phyloP scores from a whole-genome alignment of 1,284 basidiomycete species.

The Coniferiporia weirii region DNA sequence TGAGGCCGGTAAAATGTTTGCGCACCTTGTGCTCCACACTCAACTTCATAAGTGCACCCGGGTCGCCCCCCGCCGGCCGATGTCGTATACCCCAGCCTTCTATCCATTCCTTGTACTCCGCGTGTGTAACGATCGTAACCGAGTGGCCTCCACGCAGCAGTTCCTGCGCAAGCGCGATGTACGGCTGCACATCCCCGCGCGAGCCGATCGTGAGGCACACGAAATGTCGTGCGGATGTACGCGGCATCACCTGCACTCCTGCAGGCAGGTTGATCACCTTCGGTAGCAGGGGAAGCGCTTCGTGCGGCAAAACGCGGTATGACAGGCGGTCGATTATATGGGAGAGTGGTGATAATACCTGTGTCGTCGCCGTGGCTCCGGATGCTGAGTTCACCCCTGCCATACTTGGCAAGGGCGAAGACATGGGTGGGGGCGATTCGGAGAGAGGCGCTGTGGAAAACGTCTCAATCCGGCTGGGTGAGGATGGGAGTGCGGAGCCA shows the following conservation, averaged over 20 bases:
- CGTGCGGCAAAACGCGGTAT: background rate
- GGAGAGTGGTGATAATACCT: slow-evolving; percentile 18
- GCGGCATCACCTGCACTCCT: slow-evolving; percentile 25
- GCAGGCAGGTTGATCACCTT: slow-evolving; percentile 46
- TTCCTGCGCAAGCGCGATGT: slow-evolving; percentile 42
- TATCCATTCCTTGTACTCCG: slow-evolving; percentile 57
- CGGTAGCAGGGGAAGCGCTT: slow-evolving; percentile 31
- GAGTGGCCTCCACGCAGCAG: slow-evolving; percentile 49
- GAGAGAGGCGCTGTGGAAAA: background rate
- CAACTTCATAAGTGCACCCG: slow-evolving; percentile 62
- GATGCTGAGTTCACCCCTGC: slow-evolving; percentile 30
- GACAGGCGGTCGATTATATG: slow-evolving; percentile 10
- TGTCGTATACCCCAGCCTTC: slow-evolving; percentile 65
- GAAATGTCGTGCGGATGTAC: slow-evolving; percentile 34
- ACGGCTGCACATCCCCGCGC: slow-evolving; percentile 49
- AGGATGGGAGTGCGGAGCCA: background rate
- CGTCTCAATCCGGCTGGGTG: background rate
- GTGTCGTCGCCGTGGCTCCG: slow-evolving; percentile 10
- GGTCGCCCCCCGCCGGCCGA: slow-evolving; percentile 72
- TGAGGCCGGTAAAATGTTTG: slow-evolving; percentile 7
- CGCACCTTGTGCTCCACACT: slow-evolving; percentile 55
- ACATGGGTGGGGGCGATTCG: slow-evolving; percentile 4
- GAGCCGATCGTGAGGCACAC: slow-evolving; percentile 47
- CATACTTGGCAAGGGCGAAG: slow-evolving; percentile 8
- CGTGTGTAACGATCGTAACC: slow-evolving; percentile 58